Evolutionary conservation across 306 rosid species (phyloP).

Genomic region (Vigna mungo): DNA sequence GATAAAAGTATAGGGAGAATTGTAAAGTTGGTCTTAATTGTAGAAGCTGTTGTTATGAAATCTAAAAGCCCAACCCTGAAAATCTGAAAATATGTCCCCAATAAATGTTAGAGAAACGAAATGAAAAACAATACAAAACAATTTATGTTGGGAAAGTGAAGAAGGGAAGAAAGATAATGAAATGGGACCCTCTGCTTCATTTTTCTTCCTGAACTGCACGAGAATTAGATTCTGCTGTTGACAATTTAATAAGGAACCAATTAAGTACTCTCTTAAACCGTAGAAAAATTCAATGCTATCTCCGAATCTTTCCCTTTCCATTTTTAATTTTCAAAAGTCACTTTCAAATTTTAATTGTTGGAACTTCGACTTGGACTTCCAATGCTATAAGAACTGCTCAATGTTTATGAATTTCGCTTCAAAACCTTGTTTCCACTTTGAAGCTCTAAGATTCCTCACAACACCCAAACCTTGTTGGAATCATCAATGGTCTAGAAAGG

Average conservation of each 20-base stretch:
- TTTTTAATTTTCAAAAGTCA: not conserved
- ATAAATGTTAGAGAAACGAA: not conserved
- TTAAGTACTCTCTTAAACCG: slow-evolving; percentile 19
- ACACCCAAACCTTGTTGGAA: no score
- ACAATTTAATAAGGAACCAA: slow-evolving; percentile 41
- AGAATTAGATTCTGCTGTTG: slow-evolving; percentile 50
- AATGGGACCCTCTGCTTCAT: slow-evolving; percentile 38
- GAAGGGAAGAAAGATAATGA: slow-evolving; percentile 11
- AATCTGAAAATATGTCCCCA: not conserved
- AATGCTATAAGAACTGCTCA: not conserved
- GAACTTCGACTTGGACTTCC: no score
- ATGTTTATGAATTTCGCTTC: not conserved
- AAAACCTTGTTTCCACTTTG: not conserved
- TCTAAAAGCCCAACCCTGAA: not conserved
- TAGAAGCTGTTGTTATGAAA: no score
- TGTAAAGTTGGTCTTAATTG: no score
- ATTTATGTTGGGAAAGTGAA: slow-evolving; percentile 1
- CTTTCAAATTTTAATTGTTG: slow-evolving; percentile 44
- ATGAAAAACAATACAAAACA: no score
- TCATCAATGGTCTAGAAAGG: no score
- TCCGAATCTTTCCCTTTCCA: not conserved
- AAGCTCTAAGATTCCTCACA: no score
- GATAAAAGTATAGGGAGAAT: no score
- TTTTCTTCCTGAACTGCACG: not conserved
- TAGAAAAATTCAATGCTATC: slow-evolving; percentile 30